Base-by-base conservation (phyloP, 2,329 filamentous ascomycete genomes). In the Ophiostoma ulmi region DNA sequence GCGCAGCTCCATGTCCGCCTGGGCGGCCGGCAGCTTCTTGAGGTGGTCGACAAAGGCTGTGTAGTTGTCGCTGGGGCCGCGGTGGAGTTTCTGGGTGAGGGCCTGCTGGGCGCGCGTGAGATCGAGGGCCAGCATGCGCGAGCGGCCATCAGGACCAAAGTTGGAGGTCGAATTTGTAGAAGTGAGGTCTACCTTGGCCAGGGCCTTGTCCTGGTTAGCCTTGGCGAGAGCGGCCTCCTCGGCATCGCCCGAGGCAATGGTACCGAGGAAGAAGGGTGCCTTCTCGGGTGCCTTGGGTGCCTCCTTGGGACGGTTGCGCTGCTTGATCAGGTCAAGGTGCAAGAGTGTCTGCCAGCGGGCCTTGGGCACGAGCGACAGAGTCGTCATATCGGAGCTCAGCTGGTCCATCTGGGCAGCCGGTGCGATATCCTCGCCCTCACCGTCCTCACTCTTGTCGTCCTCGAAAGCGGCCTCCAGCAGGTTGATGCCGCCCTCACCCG, bases 311-410 rank as follows among this genome's bases (percentile, higher is more conserved):
- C 95, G 97, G 81, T 99, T 99, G 73, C 95, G 91, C 80, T 93
- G 88, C 81, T 94, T 91, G 78, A 99, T 97, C 36, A 93, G 82
- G 77, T 99, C 95, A 2, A 99, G 85, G 78, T 99, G 92, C 38
- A 99, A 84, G 17, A 99, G 84, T 0, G 93, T 97, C 80, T 98
- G 94, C 95, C 95, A 99, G 76, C 91, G 88, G 73, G 91, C 93
- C 79, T 91, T 93, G 13, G 95, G 96, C 5, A 98, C 90, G 68
- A 98, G 80, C 79, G 92, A 96, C 71, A 99, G 84, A 0, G 94
- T 97, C 77, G 94, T 90, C 81, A 99, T 90, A 72, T 94, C 90
- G 3, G 88, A 81, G 77, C 88, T 91, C 44, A 99, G 86, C 79
- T 97, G 93, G 71, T 97, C 93, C 26, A 92, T 79, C 0, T 81